Base-by-base conservation (phyloP, 2,329 filamentous ascomycete species). In the Diaporthe sp. region DNA sequence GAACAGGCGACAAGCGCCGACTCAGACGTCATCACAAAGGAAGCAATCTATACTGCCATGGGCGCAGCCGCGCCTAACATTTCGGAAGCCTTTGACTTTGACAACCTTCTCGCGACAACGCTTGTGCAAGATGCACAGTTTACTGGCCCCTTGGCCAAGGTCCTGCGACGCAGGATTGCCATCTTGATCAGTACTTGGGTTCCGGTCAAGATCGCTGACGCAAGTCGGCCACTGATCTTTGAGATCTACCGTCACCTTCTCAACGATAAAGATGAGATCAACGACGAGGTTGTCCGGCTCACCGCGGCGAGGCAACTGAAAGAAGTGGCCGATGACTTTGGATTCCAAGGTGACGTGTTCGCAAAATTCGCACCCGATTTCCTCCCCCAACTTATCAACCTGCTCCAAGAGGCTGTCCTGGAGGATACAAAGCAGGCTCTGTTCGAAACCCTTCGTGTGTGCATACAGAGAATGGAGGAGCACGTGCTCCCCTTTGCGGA, bases 1-100 rank as follows among this genome's bases (percentile, higher is more conserved):
- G 89, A 93, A 78, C 92, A 91, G 10, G 94, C 95, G 73, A 92
- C 94, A 76, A 90, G 91, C 86, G 88, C 90, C 8, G 82, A 88
- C 44, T 83, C 86, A 15, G 92, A 97, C 78, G 90, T 98, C 17
- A 89, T 97, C 22, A 92, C 94, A 76, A 98, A 98, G 82, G 97
- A 99, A 82, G 96, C 96, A 0, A 92, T 98, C 0, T 99, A 99
- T 82, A 97, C 95, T 7, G 95, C 96, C 15, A 93, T 99, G 85
- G 96, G 96, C 3, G 88, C 98, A 70, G 92, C 97, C 0, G 94
- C 96, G 1, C 89, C 94, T 2, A 92, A 96, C 53, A 86, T 98
- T 22, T 89, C 93, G 76, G 87, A 92, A 62, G 88, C 91, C 15
- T 91, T 98, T 78, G 94, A 98, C 83, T 98, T 98, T 84, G 94